Conservation (phyloP, 164 flowering plant genomes). For the Cinnamomum chago region DNA sequence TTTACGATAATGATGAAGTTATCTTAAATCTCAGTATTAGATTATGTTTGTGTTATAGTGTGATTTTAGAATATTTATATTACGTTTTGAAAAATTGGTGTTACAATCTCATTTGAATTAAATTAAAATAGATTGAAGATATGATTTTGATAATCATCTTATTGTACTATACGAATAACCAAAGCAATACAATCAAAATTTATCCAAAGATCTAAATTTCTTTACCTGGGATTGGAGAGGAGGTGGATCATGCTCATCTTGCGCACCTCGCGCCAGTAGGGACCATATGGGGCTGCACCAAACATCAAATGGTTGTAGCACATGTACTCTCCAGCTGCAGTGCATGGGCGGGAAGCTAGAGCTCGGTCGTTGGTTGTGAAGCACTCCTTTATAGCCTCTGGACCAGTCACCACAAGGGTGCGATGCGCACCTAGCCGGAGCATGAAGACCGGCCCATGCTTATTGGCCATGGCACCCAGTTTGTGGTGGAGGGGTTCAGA, state of each 20-base stretch:
- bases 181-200: too few relatives aligned
- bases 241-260: neutral
- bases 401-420: neutral
- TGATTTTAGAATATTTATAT: neutral
- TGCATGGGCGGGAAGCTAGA: neutral
- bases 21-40: neutral
- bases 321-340: neutral
- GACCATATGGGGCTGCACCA: conserved; percentile 4
- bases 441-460: conserved; percentile 5
- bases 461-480: neutral
- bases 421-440: conserved; percentile 3
- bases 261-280: conserved; percentile 10
- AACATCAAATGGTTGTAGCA: neutral
- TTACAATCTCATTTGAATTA: too few relatives aligned
- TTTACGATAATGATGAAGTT: too few relatives aligned
- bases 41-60: neutral
- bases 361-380: conserved; percentile 11
- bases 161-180: too few relatives aligned
- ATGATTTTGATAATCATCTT: too few relatives aligned
- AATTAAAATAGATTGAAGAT: too few relatives aligned
- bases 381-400: neutral
- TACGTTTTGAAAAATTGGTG: neutral
- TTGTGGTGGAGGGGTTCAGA: neutral
- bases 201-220: too few relatives aligned
- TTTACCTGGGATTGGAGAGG: neutral